Evolutionary conservation across 2,329 filamentous ascomycete species (phyloP), one percentile per base, ranked within the genome.

Genomic region (Diaporthe sp.): DNA sequence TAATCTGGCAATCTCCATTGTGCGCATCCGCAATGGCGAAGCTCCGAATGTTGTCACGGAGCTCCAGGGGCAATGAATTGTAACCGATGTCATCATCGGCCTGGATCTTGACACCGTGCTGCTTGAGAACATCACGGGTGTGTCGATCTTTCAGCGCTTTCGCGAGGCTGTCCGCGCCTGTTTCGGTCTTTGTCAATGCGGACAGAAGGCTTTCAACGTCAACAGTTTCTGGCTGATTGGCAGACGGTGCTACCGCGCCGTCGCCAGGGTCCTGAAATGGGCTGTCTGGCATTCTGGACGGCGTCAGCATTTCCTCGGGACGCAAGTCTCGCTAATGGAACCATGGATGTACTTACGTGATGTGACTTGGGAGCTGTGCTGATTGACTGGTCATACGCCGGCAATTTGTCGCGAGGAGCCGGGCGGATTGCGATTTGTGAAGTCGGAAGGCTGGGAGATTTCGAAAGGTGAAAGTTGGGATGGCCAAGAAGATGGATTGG

Each of bases 241-340:
- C 31, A 2, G 22, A 4, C 9, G 22, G 10, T n/a, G 34, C 0
- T 13, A 4, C 13, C 34, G 4, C 4, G 12, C 4, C 2, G 10
- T 15, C 19, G 34, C 22, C 17, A 13, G 6, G 19, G 57, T 39
- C 57, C 2, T 13, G 9, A 1, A 10, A 4, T 15, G 34, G 22
- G 15, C 10, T 39, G 34, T 25, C 34, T 39, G 22, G 6, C 57
- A 59, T 59, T 37, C 57, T 59, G 34, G 3, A n/a, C 0, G 34
- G 22, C 10, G 34, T 59, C 57, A 59, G 53, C 4, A 19, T 53
- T 12, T 53, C 12, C 2, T 3, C n/a, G 25, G 4, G 10, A 4
- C 9, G 10, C n/a, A 6, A 10, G 12, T 13, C 12, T 31, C 15
- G 25, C 15, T 55, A 25, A 31, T 19, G 15, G 6, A 55, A 3